A percentile compares a stretch with the other conserved stretches of the same genome.
Conservation (phyloP, 805 yeast species). For the Clavispora fructus region DNA sequence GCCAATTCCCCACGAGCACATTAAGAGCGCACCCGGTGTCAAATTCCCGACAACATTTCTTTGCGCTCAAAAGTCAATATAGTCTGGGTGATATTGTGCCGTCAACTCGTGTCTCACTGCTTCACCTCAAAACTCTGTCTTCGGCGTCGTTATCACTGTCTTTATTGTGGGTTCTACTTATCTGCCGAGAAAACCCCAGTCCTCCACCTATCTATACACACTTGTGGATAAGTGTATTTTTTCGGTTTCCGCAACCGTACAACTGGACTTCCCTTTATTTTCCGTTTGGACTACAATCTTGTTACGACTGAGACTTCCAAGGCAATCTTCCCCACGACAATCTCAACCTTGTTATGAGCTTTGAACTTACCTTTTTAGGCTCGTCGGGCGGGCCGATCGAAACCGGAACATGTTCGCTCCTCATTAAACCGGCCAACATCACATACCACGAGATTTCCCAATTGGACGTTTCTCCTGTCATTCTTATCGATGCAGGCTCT, state of each 20-base stretch:
- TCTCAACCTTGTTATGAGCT: constrained; percentile 22
- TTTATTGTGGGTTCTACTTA: no score
- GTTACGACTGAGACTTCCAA: no score
- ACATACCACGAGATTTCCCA: constrained; percentile 35
- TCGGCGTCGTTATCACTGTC: no score
- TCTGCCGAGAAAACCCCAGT: no score
- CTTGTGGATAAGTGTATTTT: no score
- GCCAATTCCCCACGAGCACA: not conserved
- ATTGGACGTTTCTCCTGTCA: constrained; percentile 21
- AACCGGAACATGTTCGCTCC: constrained; percentile 59
- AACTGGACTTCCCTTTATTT: no score
- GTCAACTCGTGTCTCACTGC: no score
- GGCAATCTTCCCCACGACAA: no score
- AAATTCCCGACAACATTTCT: not conserved
- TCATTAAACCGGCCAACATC: constrained; percentile 51
- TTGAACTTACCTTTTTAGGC: constrained; percentile 67
- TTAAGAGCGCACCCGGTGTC: not conserved
- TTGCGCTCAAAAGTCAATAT: not conserved
- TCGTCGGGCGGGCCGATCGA: constrained; percentile 85
- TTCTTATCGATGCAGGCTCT: constrained; percentile 77
- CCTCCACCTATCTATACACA: no score
- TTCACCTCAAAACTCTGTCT: no score
- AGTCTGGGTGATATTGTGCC: not conserved
- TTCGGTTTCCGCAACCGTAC: no score
- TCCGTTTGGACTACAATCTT: no score